Conservation (phyloP, 805 yeast species). For the Metschnikowia anglica region DNA sequence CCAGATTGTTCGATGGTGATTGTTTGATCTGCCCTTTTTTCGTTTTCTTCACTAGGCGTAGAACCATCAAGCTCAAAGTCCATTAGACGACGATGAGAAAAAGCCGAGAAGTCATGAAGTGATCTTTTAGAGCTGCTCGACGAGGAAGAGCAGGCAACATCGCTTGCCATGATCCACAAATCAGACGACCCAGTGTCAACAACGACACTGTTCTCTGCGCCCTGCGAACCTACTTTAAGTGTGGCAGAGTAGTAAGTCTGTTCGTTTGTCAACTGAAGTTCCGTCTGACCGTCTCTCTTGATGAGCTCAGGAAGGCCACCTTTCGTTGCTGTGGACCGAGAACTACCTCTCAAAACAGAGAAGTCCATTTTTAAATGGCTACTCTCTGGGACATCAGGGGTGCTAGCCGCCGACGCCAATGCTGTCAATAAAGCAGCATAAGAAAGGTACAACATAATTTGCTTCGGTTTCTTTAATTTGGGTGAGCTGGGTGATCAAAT, state of each 20-base stretch:
- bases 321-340: slow-evolving; percentile 4
- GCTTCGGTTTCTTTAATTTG: too few relatives aligned
- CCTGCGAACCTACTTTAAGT: slow-evolving; percentile 14
- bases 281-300: slow-evolving; percentile 10
- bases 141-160: background rate
- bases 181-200: slow-evolving; percentile 46
- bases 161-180: slow-evolving; percentile 39
- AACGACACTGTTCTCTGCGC: slow-evolving; percentile 27
- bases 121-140: background rate
- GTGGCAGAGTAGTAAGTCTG: slow-evolving; percentile 14
- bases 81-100: slow-evolving; percentile 6
- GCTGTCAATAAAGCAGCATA: slow-evolving; percentile 3
- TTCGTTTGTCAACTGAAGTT: slow-evolving; percentile 8
- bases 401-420: slow-evolving; percentile 8
- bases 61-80: background rate
- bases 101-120: background rate
- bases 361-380: slow-evolving; percentile 13
- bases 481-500: too few relatives aligned
- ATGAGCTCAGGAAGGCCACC: slow-evolving; percentile 2
- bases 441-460: background rate
- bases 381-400: slow-evolving; percentile 1
- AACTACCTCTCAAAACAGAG: slow-evolving; percentile 10
- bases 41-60: background rate
- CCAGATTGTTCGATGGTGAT: background rate
- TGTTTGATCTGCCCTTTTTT: slow-evolving; percentile 3